Percentiles rank a stretch among this genome's conserved stretches.
Evolutionary conservation across 305 asterid genomes (phyloP).

Genomic region (Fraxinus angustifolia): DNA sequence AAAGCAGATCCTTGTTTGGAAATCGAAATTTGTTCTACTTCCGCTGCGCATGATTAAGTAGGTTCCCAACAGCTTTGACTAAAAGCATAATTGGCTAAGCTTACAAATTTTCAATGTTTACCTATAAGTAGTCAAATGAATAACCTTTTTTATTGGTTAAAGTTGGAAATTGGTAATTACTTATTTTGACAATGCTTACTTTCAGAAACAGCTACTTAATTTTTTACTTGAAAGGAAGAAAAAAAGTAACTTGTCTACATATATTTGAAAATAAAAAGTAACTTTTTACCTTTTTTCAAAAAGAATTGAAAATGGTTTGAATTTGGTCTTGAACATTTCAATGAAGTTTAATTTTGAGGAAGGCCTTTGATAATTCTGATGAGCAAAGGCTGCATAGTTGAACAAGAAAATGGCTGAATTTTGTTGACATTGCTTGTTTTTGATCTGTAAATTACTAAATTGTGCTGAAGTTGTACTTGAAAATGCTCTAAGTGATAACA

Average conservation of each 20-base stretch:
- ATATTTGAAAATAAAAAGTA: background rate
- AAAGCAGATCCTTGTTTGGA: too few species aligned
- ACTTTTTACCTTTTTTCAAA: background rate
- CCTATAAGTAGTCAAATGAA: background rate
- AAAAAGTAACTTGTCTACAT: background rate
- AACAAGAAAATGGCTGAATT: background rate
- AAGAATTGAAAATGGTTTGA: background rate
- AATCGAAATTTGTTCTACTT: too few species aligned
- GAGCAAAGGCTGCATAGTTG: background rate
- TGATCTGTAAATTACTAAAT: background rate
- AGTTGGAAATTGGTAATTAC: background rate
- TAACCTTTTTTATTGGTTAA: background rate
- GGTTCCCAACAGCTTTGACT: background rate
- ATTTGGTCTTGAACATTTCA: constrained; percentile 2
- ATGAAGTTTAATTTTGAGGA: background rate
- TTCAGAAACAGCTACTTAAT: background rate
- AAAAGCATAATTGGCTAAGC: background rate
- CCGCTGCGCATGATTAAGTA: too few species aligned
- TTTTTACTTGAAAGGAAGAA: background rate
- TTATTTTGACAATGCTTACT: background rate
- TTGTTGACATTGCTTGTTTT: background rate
- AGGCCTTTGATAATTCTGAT: background rate
- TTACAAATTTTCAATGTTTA: background rate
- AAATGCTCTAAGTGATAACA: background rate
- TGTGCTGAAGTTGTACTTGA: background rate